phyloP scores from a whole-genome alignment of 192 early-diverging fungal species.

The Backusella macrospora region DNA sequence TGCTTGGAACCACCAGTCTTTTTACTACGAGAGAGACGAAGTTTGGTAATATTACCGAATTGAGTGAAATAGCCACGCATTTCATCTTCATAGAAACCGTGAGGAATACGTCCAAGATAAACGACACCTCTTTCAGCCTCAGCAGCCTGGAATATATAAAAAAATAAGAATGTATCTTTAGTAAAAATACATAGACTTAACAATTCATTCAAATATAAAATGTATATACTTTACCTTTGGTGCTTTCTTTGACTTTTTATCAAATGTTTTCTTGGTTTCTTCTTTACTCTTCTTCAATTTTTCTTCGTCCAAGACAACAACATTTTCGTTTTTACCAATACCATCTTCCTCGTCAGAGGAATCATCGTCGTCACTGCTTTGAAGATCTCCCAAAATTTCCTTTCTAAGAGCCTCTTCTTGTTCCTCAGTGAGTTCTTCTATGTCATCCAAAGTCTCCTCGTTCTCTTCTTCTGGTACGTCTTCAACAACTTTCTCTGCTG shows the following conservation, averaged over 20 bases:
- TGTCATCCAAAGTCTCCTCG: neutral
- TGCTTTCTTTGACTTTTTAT: conserved; percentile 18
- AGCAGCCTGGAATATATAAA: neutral
- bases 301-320: conserved; percentile 25
- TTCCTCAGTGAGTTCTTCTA: conserved; percentile 43
- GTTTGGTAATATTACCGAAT: conserved; percentile 81
- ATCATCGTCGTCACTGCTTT: conserved; percentile 32
- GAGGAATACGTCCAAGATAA: conserved; percentile 91
- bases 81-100: conserved; percentile 94
- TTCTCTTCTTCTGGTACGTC: conserved; percentile 41
- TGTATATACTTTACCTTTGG: neutral
- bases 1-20: conserved; percentile 93
- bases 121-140: conserved; percentile 67
- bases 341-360: conserved; percentile 34
- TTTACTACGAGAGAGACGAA: conserved; percentile 87
- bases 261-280: conserved; percentile 41
- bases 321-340: conserved; percentile 22
- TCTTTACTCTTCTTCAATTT: conserved; percentile 32
- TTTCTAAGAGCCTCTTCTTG: conserved; percentile 50
- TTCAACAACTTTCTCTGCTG: conserved; percentile 43
- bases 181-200: neutral
- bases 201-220: too few species aligned
- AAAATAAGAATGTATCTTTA: conserved; percentile 15
- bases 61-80: conserved; percentile 92
- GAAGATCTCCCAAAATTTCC: conserved; percentile 41